Evolutionary conservation across 192 early-diverging fungal genomes (phyloP), one percentile per base, ranked within the genome.

Genomic region (Dissophora globulifera): DNA sequence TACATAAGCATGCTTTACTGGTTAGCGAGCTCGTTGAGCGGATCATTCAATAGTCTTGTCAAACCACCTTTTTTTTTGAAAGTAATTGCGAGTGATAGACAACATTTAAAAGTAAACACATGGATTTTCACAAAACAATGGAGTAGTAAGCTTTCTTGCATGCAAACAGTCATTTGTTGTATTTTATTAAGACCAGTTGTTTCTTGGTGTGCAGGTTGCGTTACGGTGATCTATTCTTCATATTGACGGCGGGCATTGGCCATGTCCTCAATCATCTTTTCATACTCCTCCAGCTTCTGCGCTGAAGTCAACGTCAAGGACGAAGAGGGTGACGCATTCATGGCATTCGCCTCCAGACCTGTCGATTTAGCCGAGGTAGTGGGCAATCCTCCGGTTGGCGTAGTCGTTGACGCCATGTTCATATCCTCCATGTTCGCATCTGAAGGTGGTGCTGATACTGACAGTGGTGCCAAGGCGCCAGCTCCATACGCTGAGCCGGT

Each of bases 1-100:
- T 82, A 25, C 64, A 79, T 20, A 84, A 84, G 70, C 76, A 87
- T 51, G 82, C 86, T 4, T 52, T 75, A 46, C 60, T 83, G 25
- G 82, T 84, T 35, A 82, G 83, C 59, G 79, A 85, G 55, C 67
- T 87, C 6, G 83, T 87, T 47, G 74, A 85, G 67, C 57, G 67
- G 60, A 85, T 87, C 48, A 87, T 84, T 43, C 78, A 66, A 35
- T 79, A 38, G 35, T 6, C n/a, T n/a, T n/a, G n/a, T n/a, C n/a
- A n/a, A n/a, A n/a, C n/a, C n/a, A n/a, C n/a, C n/a, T n/a, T n/a
- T n/a, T n/a, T n/a, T n/a, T n/a, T n/a, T n/a, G n/a, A n/a, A n/a
- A n/a, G n/a, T n/a, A n/a, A n/a, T n/a, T n/a, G n/a, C n/a, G n/a
- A n/a, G n/a, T n/a, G n/a, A n/a, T n/a, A n/a, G n/a, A n/a, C n/a